phyloP scores from a whole-genome alignment of 768 basidiomycete species.

The Russula virescens region DNA sequence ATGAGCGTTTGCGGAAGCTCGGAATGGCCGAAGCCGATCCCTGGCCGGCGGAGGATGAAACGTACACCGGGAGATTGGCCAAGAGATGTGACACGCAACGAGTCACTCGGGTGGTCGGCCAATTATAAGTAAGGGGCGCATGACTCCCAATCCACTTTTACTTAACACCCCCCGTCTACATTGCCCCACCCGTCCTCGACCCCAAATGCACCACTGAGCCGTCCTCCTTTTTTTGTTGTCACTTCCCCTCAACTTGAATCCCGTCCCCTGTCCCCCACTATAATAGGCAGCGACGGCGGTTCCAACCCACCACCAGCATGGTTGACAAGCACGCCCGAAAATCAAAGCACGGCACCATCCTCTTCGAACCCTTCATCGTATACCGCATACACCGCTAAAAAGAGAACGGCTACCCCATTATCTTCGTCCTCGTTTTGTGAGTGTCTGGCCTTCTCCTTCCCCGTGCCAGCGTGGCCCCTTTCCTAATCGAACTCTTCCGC shows the following conservation, averaged over 20 bases:
- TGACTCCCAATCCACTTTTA: constrained; percentile 17
- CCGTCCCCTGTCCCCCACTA: constrained; percentile 19
- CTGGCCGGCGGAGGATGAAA: neutral
- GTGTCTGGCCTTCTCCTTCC: neutral
- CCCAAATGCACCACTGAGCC: constrained; percentile 34
- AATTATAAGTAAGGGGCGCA: constrained; percentile 23
- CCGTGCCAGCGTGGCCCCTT: neutral
- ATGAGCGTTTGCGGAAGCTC: constrained; percentile 17
- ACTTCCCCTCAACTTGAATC: constrained; percentile 23
- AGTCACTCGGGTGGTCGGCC: constrained; percentile 8
- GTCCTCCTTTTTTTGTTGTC: constrained; percentile 30
- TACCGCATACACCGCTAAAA: constrained; percentile 72
- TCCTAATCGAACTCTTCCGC: neutral
- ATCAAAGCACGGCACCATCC: constrained; percentile 80
- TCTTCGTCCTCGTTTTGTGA: constrained; percentile 21
- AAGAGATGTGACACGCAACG: neutral
- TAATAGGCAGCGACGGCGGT: constrained; percentile 27
- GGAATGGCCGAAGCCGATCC: constrained; percentile 21
- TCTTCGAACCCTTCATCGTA: constrained; percentile 84
- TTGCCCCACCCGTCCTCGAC: constrained; percentile 22
- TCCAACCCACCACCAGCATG: constrained; percentile 45
- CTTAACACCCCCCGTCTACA: constrained; percentile 38
- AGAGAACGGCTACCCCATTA: neutral
- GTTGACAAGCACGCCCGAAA: constrained; percentile 77
- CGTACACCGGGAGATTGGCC: neutral